Percentiles rank a stretch among this genome's conserved stretches.
These are phyloP conservation scores for Phlegmacium glaucopus DNA, from an alignment of 768 basidiomycete species.

Conservation along the genomic window DNA sequence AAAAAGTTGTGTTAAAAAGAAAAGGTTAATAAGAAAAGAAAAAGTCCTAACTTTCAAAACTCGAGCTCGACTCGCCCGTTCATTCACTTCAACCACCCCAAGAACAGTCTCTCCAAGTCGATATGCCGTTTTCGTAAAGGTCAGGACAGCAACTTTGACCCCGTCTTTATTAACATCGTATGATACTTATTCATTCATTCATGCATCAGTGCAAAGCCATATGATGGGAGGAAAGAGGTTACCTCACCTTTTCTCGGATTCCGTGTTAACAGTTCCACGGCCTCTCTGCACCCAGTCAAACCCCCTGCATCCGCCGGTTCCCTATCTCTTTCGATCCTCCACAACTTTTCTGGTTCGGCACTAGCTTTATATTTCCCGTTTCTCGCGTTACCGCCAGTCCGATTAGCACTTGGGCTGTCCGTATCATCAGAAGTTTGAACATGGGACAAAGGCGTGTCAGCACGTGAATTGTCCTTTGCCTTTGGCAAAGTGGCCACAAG, in stretches of 20 bases:
- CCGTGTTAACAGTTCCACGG: slow-evolving; percentile 87
- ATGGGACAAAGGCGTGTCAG: not conserved
- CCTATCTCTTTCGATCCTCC: slow-evolving; percentile 30
- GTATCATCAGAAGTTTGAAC: not conserved
- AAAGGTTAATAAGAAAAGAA: not conserved
- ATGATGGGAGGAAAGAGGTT: not conserved
- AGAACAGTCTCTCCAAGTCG: slow-evolving; percentile 89
- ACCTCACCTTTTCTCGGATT: slow-evolving; percentile 82
- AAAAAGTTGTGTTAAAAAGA: not conserved
- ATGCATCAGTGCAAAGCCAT: not conserved
- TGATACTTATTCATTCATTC: slow-evolving; percentile 52
- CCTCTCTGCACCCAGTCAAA: slow-evolving; percentile 67
- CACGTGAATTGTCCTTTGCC: slow-evolving; percentile 1
- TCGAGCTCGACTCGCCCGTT: slow-evolving; percentile 58
- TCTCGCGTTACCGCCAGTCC: slow-evolving; percentile 1
- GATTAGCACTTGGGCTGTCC: not conserved
- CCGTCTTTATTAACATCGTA: slow-evolving; percentile 97
- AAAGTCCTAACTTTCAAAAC: slow-evolving; percentile 72
- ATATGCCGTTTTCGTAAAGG: slow-evolving; percentile 89
- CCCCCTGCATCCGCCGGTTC: slow-evolving; percentile 42
- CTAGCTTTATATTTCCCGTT: slow-evolving; percentile 16
- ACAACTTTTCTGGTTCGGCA: slow-evolving; percentile 24
- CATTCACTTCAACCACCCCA: slow-evolving; percentile 87
- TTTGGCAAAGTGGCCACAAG: slow-evolving; percentile 45
- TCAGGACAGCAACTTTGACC: slow-evolving; percentile 83